phyloP scores from a whole-genome alignment of 2,329 filamentous ascomycete species.

The Coniochaeta sp. region DNA sequence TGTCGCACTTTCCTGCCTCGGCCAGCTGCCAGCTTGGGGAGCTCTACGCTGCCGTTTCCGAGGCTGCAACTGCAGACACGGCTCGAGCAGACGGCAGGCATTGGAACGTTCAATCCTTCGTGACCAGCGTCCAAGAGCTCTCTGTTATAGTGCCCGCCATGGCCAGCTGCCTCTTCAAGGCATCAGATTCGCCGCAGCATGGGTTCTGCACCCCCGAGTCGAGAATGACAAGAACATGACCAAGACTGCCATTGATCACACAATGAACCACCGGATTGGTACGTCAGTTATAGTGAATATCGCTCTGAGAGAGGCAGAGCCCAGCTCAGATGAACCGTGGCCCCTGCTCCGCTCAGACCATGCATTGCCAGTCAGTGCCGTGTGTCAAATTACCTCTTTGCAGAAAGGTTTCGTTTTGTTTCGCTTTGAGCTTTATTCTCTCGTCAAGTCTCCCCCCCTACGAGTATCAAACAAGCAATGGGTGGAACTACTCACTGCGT shows the following conservation, averaged over 20 bases:
- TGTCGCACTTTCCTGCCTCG: conserved; percentile 1
- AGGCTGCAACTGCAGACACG: background rate
- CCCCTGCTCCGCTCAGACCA: conserved; percentile 15
- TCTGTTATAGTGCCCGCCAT: conserved; percentile 1
- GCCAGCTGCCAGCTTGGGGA: conserved; percentile 1
- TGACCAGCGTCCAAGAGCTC: background rate
- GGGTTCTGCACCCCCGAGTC: background rate
- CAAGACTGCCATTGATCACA: conserved; percentile 12
- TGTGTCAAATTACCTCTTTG: conserved; percentile 18
- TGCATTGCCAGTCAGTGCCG: conserved; percentile 16
- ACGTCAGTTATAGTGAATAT: background rate
- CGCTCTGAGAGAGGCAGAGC: background rate
- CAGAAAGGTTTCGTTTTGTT: conserved; percentile 16
- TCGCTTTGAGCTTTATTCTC: conserved; percentile 13
- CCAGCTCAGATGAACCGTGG: conserved; percentile 10
- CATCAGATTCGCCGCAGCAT: background rate
- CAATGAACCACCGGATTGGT: background rate
- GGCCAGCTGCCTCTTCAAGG: conserved; percentile 13
- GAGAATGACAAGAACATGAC: conserved; percentile 19
- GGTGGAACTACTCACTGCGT: background rate
- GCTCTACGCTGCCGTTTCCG: background rate
- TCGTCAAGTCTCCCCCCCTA: background rate
- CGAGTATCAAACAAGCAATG: background rate
- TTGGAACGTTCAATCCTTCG: background rate
- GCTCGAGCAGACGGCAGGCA: background rate